Evolutionary conservation across 2,329 filamentous ascomycete species (phyloP), one percentile per base, ranked within the genome.

Genomic region (Helotiales sp.): DNA sequence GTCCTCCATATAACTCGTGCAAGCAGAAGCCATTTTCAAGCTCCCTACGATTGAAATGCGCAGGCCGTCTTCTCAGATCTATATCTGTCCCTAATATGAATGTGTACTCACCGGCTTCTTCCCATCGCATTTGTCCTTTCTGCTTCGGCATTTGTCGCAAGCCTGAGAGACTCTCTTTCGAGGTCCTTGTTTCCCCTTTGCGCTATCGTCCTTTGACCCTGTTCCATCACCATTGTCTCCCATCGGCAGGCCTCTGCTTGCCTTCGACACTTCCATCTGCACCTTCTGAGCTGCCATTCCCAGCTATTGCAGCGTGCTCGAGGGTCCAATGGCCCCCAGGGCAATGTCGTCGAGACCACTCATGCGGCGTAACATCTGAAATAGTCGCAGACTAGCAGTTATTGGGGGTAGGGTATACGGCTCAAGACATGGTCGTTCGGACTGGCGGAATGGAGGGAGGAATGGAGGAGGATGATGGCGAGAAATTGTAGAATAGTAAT

Each of bases 121-220:
- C n/a, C 83, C 83, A 63, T 86, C 81, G 68, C 83, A 86, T 68
- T 83, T 85, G 68, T 85, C 82, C 64, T 82, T 79, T 55, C 79
- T 76, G 38, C 73, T 75, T 25, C 81, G 76, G 63, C 81, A 83
- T 64, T 77, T 79, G 63, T 83, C 79, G 69, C 81, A 83, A 44
- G 81, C 81, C 61, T 79, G 75, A 17, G 79, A 81, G 5, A 82
- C 80, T 38, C 70, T 52, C 50, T 70, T 71, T 38, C 69, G 55
- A 8, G 67, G 65, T 22, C 61, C 61, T 50, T 67, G 64, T 47
- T 67, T 66, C 7, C 60, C 63, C 38, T 61, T 66, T 13, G 48
- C 33, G 33, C 42, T 17, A 25, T 57, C 59, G 6, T 57, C 58
- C n/a, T 49, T 54, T 15, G 59, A 64, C 34, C 29, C 13, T 33